Percentiles rank a stretch among this genome's conserved stretches.
Conservation (phyloP, 192 early-diverging fungal species). For the Gaertneriomyces semiglobifer region DNA sequence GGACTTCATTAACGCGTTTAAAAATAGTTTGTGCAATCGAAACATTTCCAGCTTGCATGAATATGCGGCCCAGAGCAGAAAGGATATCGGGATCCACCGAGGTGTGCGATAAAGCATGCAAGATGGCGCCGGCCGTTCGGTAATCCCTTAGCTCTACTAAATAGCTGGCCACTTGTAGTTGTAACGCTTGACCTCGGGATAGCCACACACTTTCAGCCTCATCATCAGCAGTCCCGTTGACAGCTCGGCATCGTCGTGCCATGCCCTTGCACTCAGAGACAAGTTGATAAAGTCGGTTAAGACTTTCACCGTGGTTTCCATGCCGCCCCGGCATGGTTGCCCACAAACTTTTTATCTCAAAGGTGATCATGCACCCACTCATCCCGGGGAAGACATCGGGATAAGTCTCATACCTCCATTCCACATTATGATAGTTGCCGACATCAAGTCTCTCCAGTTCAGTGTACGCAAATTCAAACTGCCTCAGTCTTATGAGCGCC, state of each 20-base stretch:
- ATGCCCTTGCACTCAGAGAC: conserved; percentile 6
- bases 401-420: conserved; percentile 23
- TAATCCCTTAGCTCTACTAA: conserved; percentile 34
- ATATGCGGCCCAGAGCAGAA: conserved; percentile 32
- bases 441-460: conserved; percentile 32
- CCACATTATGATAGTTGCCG: neutral
- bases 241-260: neutral
- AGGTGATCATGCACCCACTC: conserved; percentile 31
- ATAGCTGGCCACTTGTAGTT: conserved; percentile 28
- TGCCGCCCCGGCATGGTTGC: conserved; percentile 20
- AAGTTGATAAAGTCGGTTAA: conserved; percentile 31
- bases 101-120: conserved; percentile 7
- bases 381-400: conserved; percentile 24
- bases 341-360: conserved; percentile 27
- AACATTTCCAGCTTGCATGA: conserved; percentile 41
- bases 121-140: conserved; percentile 22
- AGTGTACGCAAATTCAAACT: conserved; percentile 30
- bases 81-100: conserved; percentile 20
- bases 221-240: neutral
- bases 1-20: neutral
- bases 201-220: neutral
- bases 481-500: conserved; percentile 34
- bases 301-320: conserved; percentile 29
- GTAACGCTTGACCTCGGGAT: conserved; percentile 11
- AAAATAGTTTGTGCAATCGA: conserved; percentile 17